Evolutionary conservation across 2,329 filamentous ascomycete species (phyloP).

Genomic region (Juglanconis oblonga): DNA sequence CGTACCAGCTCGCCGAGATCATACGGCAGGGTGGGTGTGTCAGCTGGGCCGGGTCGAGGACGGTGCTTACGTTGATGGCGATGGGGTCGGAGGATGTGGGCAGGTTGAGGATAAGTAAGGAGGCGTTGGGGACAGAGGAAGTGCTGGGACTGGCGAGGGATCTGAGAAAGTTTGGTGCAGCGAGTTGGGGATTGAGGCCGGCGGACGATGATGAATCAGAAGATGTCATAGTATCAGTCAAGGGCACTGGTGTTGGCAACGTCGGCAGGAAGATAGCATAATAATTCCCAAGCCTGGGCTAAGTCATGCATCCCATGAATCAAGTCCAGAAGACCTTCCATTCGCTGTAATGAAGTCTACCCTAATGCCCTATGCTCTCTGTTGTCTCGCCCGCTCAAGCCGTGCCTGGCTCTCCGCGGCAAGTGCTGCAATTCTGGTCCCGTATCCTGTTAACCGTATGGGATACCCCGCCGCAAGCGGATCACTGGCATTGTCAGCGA

Average conservation of each 20-base stretch:
- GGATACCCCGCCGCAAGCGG: slow-evolving; percentile 44
- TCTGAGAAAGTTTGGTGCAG: slow-evolving; percentile 81
- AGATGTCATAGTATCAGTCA: slow-evolving; percentile 84
- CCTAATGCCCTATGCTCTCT: slow-evolving; percentile 6
- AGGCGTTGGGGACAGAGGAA: slow-evolving; percentile 78
- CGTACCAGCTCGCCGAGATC: slow-evolving; percentile 82
- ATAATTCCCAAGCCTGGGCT: slow-evolving; percentile 24
- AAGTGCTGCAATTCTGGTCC: slow-evolving; percentile 50
- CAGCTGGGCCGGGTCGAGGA: slow-evolving; percentile 66
- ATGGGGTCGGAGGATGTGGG: slow-evolving; percentile 98
- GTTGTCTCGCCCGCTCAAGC: slow-evolving; percentile 21
- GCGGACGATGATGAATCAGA: slow-evolving; percentile 62
- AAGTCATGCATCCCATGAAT: not conserved
- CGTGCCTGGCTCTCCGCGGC: slow-evolving; percentile 42
- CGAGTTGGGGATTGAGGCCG: slow-evolving; percentile 85
- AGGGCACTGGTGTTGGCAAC: slow-evolving; percentile 90
- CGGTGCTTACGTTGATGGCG: slow-evolving; percentile 85
- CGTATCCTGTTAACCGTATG: slow-evolving; percentile 53
- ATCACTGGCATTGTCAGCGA: slow-evolving; percentile 40
- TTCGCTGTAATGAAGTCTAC: slow-evolving; percentile 23
- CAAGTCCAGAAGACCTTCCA: slow-evolving; percentile 23
- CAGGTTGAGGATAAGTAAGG: slow-evolving; percentile 74
- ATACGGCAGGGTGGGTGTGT: slow-evolving; percentile 82
- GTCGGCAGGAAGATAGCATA: slow-evolving; percentile 83
- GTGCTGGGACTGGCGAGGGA: slow-evolving; percentile 80